Percentiles rank a stretch among this genome's conserved stretches.
phyloP scores from a whole-genome alignment of 2,329 filamentous ascomycete species.

The Pseudocercospora cruenta region DNA sequence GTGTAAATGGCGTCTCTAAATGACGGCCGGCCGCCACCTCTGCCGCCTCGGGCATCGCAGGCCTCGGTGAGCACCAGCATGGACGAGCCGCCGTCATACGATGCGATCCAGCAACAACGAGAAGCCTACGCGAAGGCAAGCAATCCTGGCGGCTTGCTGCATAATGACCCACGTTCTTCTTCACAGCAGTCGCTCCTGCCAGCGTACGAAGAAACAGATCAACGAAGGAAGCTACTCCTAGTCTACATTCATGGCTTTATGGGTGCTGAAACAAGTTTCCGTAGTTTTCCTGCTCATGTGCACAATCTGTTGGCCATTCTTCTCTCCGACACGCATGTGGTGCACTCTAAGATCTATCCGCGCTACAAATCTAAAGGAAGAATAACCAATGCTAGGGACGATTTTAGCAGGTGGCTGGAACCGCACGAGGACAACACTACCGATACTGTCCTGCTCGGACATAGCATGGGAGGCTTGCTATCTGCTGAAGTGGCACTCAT shows the following conservation, averaged over 20 bases:
- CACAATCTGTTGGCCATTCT: conserved; percentile 72
- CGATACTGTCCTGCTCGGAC: conserved; percentile 81
- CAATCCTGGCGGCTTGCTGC: conserved; percentile 13
- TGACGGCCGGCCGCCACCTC: conserved; percentile 4
- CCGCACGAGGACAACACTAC: conserved; percentile 75
- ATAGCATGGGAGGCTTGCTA: conserved; percentile 87
- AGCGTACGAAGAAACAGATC: conserved; percentile 36
- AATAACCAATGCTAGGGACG: conserved; percentile 74
- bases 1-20: neutral
- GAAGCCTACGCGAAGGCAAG: conserved; percentile 24
- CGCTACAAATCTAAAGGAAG: conserved; percentile 75
- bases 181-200: conserved; percentile 52
- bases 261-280: conserved; percentile 84
- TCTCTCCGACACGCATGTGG: conserved; percentile 72
- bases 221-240: conserved; percentile 66
- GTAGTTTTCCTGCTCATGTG: conserved; percentile 84
- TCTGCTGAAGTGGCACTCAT: conserved; percentile 77
- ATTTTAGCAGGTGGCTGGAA: conserved; percentile 80
- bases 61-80: neutral
- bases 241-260: conserved; percentile 91
- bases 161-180: conserved; percentile 48
- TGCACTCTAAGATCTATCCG: conserved; percentile 86
- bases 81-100: conserved; percentile 26
- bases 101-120: conserved; percentile 24
- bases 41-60: conserved; percentile 6